A percentile compares a stretch with the other conserved stretches of the same genome.
Conservation (phyloP, 176 grass and related monocot genomes). For the Carex cristatella region DNA sequence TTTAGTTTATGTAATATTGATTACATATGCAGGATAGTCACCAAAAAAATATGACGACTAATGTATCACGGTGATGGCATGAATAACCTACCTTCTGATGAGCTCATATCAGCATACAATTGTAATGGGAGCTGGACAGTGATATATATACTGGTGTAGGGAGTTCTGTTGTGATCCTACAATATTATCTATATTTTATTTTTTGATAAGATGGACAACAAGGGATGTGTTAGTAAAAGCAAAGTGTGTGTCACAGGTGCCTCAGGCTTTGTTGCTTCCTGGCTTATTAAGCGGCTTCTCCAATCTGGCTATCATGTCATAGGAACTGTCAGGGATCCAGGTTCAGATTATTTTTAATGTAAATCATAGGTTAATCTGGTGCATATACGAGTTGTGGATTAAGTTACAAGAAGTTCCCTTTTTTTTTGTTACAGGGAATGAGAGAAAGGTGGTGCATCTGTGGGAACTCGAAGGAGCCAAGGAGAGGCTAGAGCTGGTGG, state of each 20-base stretch:
- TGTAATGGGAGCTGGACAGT: background rate
- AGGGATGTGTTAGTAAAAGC: slow-evolving; percentile 28
- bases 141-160: slow-evolving; percentile 2
- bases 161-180: background rate
- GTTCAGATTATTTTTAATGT: slow-evolving; percentile 21
- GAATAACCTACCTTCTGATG: slow-evolving; percentile 8
- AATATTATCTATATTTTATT: background rate
- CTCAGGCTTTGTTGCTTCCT: slow-evolving; percentile 75
- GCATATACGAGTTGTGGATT: background rate
- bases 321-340: slow-evolving; percentile 81
- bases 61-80: background rate
- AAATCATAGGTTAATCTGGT: background rate
- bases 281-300: slow-evolving; percentile 76
- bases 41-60: background rate
- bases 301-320: slow-evolving; percentile 66
- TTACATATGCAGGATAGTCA: background rate
- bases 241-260: slow-evolving; percentile 85
- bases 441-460: slow-evolving; percentile 75
- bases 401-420: background rate
- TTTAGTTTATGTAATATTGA: background rate
- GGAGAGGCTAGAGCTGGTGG: slow-evolving; percentile 66
- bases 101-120: background rate
- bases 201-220: background rate
- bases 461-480: slow-evolving; percentile 66
- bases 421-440: slow-evolving; percentile 39